Evolutionary conservation across 1,139 yeast species (phyloP).

Genomic region (Candida sojae): DNA sequence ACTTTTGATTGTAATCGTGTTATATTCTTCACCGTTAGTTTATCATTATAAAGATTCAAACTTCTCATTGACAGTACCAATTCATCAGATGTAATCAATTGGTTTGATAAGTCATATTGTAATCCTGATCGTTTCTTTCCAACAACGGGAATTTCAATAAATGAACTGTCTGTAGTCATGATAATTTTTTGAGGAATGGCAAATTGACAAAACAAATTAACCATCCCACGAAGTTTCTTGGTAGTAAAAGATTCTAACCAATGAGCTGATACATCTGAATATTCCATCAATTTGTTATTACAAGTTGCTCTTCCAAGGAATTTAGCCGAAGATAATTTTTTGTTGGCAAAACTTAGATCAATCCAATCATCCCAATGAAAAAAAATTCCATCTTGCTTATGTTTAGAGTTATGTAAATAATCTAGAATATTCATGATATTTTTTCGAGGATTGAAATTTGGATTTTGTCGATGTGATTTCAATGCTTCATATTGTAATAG

Average conservation of each 20-base stretch:
- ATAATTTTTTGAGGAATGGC: slow-evolving; percentile 31
- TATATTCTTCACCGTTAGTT: slow-evolving; percentile 13
- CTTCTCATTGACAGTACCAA: slow-evolving; percentile 15
- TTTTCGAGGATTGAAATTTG: slow-evolving; percentile 30
- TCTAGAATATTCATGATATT: slow-evolving; percentile 23
- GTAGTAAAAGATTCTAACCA: slow-evolving; percentile 36
- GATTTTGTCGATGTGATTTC: slow-evolving; percentile 21
- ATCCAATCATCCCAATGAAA: slow-evolving; percentile 51
- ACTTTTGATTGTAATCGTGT: slow-evolving; percentile 16
- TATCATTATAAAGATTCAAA: slow-evolving; percentile 3
- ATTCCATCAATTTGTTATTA: slow-evolving; percentile 20
- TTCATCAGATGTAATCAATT: slow-evolving; percentile 10
- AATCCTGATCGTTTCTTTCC: slow-evolving; percentile 27
- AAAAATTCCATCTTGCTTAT: slow-evolving; percentile 21
- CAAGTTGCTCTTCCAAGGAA: slow-evolving; percentile 27
- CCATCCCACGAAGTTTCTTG: slow-evolving; percentile 37
- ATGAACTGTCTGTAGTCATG: slow-evolving; percentile 27
- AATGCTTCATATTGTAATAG: slow-evolving; percentile 26
- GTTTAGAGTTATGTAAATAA: slow-evolving; percentile 12
- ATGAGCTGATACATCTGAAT: slow-evolving; percentile 36
- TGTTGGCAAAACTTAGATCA: slow-evolving; percentile 30
- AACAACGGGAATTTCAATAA: slow-evolving; percentile 32
- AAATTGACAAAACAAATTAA: slow-evolving; percentile 35
- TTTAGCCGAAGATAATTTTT: slow-evolving; percentile 22
- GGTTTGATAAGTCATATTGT: neutral